These are phyloP conservation scores for Boletus rufocinnamomeus DNA, from an alignment of 768 basidiomycete genomes.

Conservation along the genomic window DNA sequence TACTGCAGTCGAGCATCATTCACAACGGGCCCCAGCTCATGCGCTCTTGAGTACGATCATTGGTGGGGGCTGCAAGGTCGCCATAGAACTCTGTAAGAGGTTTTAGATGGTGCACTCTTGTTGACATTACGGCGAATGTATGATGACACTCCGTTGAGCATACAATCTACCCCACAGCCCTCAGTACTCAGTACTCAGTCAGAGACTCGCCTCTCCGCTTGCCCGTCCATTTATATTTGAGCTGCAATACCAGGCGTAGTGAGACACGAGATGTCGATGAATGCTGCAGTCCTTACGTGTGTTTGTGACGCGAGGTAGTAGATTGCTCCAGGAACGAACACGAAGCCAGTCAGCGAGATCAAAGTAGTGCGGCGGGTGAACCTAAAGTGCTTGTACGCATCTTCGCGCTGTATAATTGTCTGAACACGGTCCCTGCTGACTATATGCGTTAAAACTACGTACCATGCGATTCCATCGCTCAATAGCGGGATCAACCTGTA, in stretches of 20 bases:
- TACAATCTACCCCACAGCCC: constrained; percentile 1
- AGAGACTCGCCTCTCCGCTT: constrained; percentile 49
- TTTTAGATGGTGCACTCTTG: constrained; percentile 45
- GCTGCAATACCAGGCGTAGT: constrained; percentile 33
- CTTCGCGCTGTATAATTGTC: constrained; percentile 60
- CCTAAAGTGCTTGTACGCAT: constrained; percentile 79
- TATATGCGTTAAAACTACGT: constrained; percentile 17
- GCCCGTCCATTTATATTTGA: constrained; percentile 56
- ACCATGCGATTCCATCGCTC: constrained; percentile 68
- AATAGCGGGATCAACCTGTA: constrained; percentile 54
- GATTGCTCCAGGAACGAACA: constrained; percentile 62
- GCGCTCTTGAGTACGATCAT: constrained; percentile 85
- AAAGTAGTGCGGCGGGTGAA: constrained; percentile 73
- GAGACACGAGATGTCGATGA: constrained; percentile 6
- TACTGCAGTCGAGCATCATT: constrained; percentile 82
- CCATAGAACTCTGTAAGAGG: constrained; percentile 87
- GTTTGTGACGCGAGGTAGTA: constrained; percentile 44
- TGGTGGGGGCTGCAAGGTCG: constrained; percentile 83
- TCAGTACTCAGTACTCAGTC: constrained; percentile 31
- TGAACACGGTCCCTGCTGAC: not conserved
- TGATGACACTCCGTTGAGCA: constrained; percentile 3
- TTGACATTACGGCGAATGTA: not conserved
- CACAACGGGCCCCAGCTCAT: constrained; percentile 90
- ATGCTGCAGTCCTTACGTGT: constrained; percentile 40
- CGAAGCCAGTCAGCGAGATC: constrained; percentile 59